Conservation (phyloP, 768 basidiomycete genomes). For the Lactarius pseudohatsudake region DNA sequence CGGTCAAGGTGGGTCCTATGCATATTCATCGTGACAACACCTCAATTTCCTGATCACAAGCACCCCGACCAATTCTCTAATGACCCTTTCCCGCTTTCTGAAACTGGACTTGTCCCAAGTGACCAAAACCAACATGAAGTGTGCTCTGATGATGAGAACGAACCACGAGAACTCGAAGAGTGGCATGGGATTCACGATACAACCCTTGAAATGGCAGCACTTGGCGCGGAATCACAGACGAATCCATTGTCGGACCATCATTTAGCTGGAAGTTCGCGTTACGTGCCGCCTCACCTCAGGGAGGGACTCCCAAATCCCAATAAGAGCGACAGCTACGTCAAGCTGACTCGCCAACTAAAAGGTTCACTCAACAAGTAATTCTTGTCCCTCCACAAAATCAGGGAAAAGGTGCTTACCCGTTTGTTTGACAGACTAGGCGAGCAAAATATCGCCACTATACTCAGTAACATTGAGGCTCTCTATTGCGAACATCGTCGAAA, state of each 20-base stretch:
- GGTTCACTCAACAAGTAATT: slow-evolving; percentile 82
- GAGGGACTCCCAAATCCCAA: slow-evolving; percentile 43
- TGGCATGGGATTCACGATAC: slow-evolving; percentile 41
- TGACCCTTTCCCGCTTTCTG: slow-evolving; percentile 27
- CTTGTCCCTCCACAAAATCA: neutral
- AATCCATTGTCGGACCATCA: slow-evolving; percentile 9
- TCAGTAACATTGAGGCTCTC: slow-evolving; percentile 70
- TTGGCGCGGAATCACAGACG: slow-evolving; percentile 5
- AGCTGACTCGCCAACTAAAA: slow-evolving; percentile 75
- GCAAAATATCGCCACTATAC: slow-evolving; percentile 76
- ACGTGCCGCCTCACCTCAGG: slow-evolving; percentile 83
- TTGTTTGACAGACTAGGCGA: slow-evolving; percentile 72
- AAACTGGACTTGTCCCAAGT: slow-evolving; percentile 33
- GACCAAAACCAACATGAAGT: slow-evolving; percentile 34
- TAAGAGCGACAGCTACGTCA: slow-evolving; percentile 44
- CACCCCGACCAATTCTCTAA: neutral
- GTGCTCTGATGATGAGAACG: slow-evolving; percentile 26
- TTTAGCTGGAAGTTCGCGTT: slow-evolving; percentile 44
- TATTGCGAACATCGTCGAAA: slow-evolving; percentile 78
- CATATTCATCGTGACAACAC: neutral
- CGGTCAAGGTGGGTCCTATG: slow-evolving; percentile 5
- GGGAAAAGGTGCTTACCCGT: slow-evolving; percentile 3
- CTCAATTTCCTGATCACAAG: neutral
- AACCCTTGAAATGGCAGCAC: slow-evolving; percentile 33
- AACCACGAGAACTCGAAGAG: slow-evolving; percentile 37